Percentiles rank a stretch among this genome's conserved stretches.
Evolutionary conservation across 768 basidiomycete genomes (phyloP).

Genomic region (Astraeus odoratus): DNA sequence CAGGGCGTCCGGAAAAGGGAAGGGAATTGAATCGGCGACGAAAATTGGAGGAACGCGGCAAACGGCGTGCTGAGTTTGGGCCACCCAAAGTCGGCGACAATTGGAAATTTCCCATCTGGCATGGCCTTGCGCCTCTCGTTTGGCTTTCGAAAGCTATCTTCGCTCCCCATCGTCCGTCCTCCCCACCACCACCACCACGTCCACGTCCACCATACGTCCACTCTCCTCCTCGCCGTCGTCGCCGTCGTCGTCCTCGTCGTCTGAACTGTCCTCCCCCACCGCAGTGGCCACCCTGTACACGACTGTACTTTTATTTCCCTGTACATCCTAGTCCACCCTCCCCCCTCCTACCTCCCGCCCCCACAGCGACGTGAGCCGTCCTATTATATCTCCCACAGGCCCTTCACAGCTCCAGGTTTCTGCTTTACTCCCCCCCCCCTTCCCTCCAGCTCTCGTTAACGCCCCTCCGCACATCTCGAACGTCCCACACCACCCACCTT

Average conservation of each 20-base stretch:
- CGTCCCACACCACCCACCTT: background rate
- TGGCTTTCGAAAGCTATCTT: conserved; percentile 22
- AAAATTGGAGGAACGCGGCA: conserved; percentile 13
- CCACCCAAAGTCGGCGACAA: conserved; percentile 13
- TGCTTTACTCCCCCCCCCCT: conserved; percentile 5
- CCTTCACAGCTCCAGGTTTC: conserved; percentile 8
- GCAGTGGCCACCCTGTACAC: conserved; percentile 4
- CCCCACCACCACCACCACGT: background rate
- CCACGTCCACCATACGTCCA: conserved; percentile 1
- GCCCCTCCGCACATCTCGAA: conserved; percentile 1
- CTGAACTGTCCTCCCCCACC: conserved; percentile 1
- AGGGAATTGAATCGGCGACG: background rate
- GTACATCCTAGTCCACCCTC: background rate
- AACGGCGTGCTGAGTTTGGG: conserved; percentile 28
- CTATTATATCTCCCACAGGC: conserved; percentile 12
- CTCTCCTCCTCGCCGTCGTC: background rate
- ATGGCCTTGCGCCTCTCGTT: conserved; percentile 28
- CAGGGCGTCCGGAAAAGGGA: background rate
- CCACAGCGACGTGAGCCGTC: conserved; percentile 6
- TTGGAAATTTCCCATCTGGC: conserved; percentile 31
- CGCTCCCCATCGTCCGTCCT: conserved; percentile 13
- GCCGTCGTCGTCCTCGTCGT: background rate
- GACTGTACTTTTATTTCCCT: background rate
- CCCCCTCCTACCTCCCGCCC: background rate
- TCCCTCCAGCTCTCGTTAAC: conserved; percentile 1